Evolutionary conservation across 257 asterid genomes (phyloP).

Genomic region (Euphrasia confusa): DNA sequence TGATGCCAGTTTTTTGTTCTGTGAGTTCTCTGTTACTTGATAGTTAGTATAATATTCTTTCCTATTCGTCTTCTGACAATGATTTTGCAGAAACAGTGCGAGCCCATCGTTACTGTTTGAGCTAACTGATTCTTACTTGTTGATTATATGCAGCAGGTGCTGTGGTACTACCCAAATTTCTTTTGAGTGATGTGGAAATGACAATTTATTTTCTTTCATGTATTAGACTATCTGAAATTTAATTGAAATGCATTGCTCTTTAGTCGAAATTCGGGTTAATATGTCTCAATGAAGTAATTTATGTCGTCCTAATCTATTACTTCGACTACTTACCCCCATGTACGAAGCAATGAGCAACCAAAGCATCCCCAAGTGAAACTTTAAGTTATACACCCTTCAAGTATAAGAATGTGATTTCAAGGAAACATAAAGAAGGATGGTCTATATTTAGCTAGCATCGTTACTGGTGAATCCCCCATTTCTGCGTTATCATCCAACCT

Average conservation of each 20-base stretch:
- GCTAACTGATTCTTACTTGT: slow-evolving; percentile 15
- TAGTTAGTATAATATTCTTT: neutral
- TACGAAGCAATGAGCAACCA: too few species aligned
- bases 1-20: slow-evolving; percentile 21
- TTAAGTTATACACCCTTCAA: too few species aligned
- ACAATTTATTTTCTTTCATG: neutral
- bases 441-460: too few species aligned
- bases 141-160: slow-evolving; percentile 14
- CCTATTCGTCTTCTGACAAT: neutral
- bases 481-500: neutral
- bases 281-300: too few species aligned
- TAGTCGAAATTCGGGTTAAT: too few species aligned
- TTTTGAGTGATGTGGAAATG: neutral
- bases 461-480: too few species aligned
- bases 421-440: too few species aligned
- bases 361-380: too few species aligned
- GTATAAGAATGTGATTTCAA: too few species aligned
- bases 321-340: too few species aligned
- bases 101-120: slow-evolving; percentile 3
- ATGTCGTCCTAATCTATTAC: too few species aligned
- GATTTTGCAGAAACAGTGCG: neutral
- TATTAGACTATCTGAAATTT: neutral
- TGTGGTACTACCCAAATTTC: neutral
- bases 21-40: slow-evolving; percentile 14
- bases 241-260: neutral